phyloP scores from a whole-genome alignment of 2,329 filamentous ascomycete species.

The Blastomyces gilchristii region DNA sequence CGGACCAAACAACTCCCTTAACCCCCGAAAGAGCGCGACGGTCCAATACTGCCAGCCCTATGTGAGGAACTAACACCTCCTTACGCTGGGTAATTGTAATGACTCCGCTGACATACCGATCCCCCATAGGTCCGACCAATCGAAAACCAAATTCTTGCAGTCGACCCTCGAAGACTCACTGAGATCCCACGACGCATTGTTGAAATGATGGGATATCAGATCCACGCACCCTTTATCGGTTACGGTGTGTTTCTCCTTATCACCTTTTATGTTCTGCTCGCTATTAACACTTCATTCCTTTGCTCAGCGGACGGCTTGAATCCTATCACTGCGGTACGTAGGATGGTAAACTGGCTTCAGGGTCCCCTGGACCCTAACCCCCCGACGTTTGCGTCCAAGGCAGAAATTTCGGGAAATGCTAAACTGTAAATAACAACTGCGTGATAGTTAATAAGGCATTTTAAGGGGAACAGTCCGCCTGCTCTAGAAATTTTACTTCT shows the following conservation, averaged over 20 bases:
- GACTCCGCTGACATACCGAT: neutral
- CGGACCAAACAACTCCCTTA: slow-evolving; percentile 25
- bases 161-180: slow-evolving; percentile 24
- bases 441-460: neutral
- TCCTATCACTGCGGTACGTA: slow-evolving; percentile 19
- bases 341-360: slow-evolving; percentile 25
- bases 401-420: neutral
- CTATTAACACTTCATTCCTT: neutral
- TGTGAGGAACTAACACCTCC: slow-evolving; percentile 7
- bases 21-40: slow-evolving; percentile 27
- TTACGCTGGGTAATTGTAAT: neutral
- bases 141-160: slow-evolving; percentile 26
- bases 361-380: slow-evolving; percentile 20
- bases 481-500: neutral
- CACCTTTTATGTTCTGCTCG: neutral
- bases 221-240: slow-evolving; percentile 25
- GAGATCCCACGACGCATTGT: slow-evolving; percentile 24
- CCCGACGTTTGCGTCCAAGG: slow-evolving; percentile 20
- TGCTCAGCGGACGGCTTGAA: slow-evolving; percentile 22
- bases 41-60: slow-evolving; percentile 37
- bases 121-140: slow-evolving; percentile 21
- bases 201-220: slow-evolving; percentile 28
- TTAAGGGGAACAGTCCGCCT: neutral
- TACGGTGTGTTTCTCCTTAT: slow-evolving; percentile 18
- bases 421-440: neutral